Evolutionary conservation across 352 stramenopile species (phyloP), one percentile per base, ranked within the genome.

Genomic region (Phytophthora citricola): DNA sequence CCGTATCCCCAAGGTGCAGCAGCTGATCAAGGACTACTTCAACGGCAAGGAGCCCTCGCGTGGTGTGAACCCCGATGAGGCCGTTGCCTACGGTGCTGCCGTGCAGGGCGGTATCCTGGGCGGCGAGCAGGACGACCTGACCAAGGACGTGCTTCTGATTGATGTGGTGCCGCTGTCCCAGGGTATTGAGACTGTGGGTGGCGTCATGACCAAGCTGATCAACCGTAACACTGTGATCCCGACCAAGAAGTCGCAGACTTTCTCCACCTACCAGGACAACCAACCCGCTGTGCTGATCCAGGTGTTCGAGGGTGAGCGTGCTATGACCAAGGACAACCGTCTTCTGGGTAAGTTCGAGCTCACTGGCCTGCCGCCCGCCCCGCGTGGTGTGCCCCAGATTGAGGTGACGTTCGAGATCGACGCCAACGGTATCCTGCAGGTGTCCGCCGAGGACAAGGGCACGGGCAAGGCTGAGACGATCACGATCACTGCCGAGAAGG

Each of bases 291-390:
- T 94, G 66, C 59, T 87, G 48, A 92, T 92, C 73, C 82, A 92
- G 69, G 97, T 99, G 31, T 99, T 97, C 69, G 97, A 99, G 83
- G 98, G 98, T 70, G 98, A 99, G 73, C 94, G 98, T 82, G 87
- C 96, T 45, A 99, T 99, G 97, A 99, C 96, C 55, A 99, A 99
- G 83, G 96, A 99, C 86, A 99, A 99, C 90, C 96, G 98, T 81
- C 75, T 98, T 46, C 89, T 99, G 55, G 98, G 98, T 83, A 98
- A 99, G 84, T 99, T 99, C 74, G 97, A 99, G 73, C 89, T 99
- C 9, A 98, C 85, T 39, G 97, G 97, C 63, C 96, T 99, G 69
- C 98, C 97, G 34, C 98, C 98, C 65, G 97, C 97, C 51, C 98
- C 97, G 46, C 96, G 98, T 86, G 98, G 98, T 66, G 95, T 99